Percentiles rank a stretch among this genome's conserved stretches.
Conservation (phyloP, 768 basidiomycete genomes). For the Sutorius australiensis region DNA sequence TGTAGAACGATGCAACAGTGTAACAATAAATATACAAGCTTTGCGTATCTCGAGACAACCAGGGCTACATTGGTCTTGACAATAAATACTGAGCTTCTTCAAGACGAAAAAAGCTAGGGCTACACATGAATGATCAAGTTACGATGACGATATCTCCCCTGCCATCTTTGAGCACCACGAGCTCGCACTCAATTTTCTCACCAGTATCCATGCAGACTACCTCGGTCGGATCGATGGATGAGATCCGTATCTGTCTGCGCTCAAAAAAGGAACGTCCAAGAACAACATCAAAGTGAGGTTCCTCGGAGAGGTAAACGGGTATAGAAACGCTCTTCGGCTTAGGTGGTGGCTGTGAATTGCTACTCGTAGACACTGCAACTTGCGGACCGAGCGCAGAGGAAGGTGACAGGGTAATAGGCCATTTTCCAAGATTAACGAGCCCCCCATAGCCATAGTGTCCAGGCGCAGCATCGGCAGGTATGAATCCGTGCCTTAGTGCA, state of each 20-base stretch:
- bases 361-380: neutral
- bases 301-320: constrained; percentile 86
- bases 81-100: too few relatives aligned
- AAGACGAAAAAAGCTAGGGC: neutral
- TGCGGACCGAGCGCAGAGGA: neutral
- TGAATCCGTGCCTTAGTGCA: constrained; percentile 82
- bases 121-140: constrained; percentile 37
- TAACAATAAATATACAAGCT: neutral
- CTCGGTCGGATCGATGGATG: constrained; percentile 80
- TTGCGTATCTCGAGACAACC: neutral
- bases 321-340: constrained; percentile 44
- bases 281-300: constrained; percentile 93
- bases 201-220: constrained; percentile 91
- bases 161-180: constrained; percentile 90
- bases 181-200: constrained; percentile 87
- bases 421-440: constrained; percentile 76
- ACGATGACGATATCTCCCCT: constrained; percentile 87
- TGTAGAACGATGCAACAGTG: neutral
- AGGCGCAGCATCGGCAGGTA: constrained; percentile 80
- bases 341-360: neutral
- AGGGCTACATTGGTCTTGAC: neutral
- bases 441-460: constrained; percentile 95
- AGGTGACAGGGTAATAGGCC: constrained; percentile 73
- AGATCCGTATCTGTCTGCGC: constrained; percentile 77
- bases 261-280: constrained; percentile 85